A percentile compares a stretch with the other conserved stretches of the same genome.
phyloP scores from a whole-genome alignment of 225 moss, liverwort and hornwort species.

The Bryoerythrophyllum caledonicum region DNA sequence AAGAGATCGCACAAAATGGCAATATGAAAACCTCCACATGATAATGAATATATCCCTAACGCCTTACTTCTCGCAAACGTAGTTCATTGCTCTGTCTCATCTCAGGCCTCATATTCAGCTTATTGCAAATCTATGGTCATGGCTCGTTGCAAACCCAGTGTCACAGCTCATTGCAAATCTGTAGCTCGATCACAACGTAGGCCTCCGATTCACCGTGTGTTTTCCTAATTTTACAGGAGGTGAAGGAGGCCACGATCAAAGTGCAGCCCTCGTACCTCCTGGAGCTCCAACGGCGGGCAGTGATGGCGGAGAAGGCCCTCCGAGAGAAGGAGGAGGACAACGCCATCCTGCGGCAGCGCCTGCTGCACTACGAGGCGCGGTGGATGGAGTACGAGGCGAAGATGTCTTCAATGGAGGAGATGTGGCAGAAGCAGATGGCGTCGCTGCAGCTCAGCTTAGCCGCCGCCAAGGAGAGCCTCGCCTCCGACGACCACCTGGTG shows the following conservation, averaged over 20 bases:
- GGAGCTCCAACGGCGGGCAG: slow-evolving; percentile 75
- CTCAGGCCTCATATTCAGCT: too few relatives aligned
- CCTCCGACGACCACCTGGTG: slow-evolving; percentile 51
- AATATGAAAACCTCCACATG: too few relatives aligned
- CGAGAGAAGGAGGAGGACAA: slow-evolving; percentile 88
- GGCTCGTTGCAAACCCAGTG: too few relatives aligned
- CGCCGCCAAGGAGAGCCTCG: slow-evolving; percentile 75
- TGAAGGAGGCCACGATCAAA: slow-evolving; percentile 60
- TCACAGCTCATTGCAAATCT: too few relatives aligned
- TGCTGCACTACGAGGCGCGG: slow-evolving; percentile 75
- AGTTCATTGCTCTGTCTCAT: too few relatives aligned
- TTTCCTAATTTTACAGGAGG: slow-evolving; percentile 25
- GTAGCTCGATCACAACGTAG: neutral
- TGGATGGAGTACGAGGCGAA: slow-evolving; percentile 90
- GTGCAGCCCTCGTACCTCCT: slow-evolving; percentile 71
- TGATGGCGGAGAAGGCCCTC: slow-evolving; percentile 71
- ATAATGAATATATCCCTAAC: too few relatives aligned
- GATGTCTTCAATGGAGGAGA: slow-evolving; percentile 88
- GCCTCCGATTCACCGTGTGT: neutral
- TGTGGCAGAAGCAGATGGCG: slow-evolving; percentile 95
- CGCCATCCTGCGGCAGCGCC: slow-evolving; percentile 59
- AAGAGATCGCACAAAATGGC: too few relatives aligned
- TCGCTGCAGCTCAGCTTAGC: slow-evolving; percentile 78
- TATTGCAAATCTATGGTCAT: too few relatives aligned
- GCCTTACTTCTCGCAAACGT: too few relatives aligned